Evolutionary conservation across 176 grass and related monocot genomes (phyloP).

Genomic region (Secale cereale): DNA sequence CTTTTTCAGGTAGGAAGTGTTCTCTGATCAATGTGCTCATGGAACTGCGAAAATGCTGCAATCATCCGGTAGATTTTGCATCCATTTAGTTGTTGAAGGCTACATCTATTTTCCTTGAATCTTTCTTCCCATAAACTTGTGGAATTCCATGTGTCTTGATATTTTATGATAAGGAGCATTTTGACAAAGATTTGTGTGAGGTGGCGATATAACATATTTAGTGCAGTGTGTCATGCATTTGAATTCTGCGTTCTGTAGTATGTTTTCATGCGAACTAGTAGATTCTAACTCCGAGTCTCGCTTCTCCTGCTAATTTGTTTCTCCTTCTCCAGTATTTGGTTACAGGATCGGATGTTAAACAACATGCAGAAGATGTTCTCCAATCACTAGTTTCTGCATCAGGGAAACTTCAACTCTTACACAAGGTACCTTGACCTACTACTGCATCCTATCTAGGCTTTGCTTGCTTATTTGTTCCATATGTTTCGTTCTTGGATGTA

Average conservation of each 20-base stretch:
- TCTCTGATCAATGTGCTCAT: constrained; percentile 57
- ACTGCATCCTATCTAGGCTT: neutral
- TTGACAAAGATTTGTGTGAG: neutral
- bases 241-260: neutral
- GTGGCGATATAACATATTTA: neutral
- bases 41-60: constrained; percentile 60
- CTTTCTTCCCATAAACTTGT: neutral
- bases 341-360: constrained; percentile 32
- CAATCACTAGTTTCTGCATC: constrained; percentile 58
- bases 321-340: constrained; percentile 50
- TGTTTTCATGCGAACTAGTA: neutral
- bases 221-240: neutral
- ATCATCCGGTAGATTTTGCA: constrained; percentile 54
- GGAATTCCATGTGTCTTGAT: neutral
- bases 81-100: neutral
- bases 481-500: neutral
- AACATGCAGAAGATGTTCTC: constrained; percentile 38
- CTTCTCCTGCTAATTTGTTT: neutral
- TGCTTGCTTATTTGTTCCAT: neutral
- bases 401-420: constrained; percentile 63
- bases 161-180: neutral
- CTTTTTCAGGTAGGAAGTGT: constrained; percentile 49
- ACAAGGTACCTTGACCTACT: constrained; percentile 39
- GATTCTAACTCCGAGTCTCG: neutral
- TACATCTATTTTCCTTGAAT: constrained; percentile 1